phyloP scores from a whole-genome alignment of 2,329 filamentous ascomycete genomes.

The Penicillium griseofulvum region DNA sequence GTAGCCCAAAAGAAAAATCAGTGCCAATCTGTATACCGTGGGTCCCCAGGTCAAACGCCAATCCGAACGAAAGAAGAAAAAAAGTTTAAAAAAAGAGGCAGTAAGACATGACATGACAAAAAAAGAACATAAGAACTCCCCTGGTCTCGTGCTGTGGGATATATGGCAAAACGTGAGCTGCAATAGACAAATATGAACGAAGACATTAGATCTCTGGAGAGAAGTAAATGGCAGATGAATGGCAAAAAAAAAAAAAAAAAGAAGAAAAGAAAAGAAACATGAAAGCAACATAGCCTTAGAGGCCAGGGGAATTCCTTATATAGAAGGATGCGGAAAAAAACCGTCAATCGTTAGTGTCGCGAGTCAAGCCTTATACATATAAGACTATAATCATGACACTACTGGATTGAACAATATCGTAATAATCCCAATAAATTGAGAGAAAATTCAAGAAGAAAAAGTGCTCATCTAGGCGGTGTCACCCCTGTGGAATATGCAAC shows the following conservation, averaged over 20 bases:
- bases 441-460: neutral
- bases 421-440: neutral
- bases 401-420: neutral
- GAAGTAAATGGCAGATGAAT: neutral
- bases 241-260: neutral
- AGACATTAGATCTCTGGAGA: constrained; percentile 15
- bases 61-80: neutral
- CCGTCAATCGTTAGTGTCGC: neutral
- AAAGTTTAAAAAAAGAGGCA: neutral
- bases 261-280: neutral
- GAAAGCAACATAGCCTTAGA: neutral
- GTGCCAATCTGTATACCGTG: constrained; percentile 25
- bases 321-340: neutral
- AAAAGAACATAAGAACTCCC: constrained; percentile 13
- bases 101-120: constrained; percentile 1
- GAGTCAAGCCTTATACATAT: neutral
- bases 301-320: constrained; percentile 2
- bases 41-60: constrained; percentile 17
- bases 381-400: neutral
- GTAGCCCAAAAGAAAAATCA: constrained; percentile 8
- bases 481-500: constrained; percentile 33
- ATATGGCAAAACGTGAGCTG: constrained; percentile 17
- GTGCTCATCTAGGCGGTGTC: constrained; percentile 34
- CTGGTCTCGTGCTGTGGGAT: constrained; percentile 26
- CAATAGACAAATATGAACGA: constrained; percentile 9